Conservation (phyloP, 768 basidiomycete species). For the Pleurotus djamor region DNA sequence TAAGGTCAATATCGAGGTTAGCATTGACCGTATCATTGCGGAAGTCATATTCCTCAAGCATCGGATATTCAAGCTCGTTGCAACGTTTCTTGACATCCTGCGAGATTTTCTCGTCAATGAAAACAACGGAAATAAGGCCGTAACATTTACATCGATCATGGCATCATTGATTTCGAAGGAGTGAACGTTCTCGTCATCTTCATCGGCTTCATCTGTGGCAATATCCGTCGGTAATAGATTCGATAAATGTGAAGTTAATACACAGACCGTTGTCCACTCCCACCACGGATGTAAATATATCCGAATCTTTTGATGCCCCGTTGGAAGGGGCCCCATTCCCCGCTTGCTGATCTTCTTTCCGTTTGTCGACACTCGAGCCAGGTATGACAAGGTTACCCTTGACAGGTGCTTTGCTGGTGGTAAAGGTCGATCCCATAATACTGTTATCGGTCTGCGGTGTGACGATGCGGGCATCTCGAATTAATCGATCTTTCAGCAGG, state of each 20-base stretch:
- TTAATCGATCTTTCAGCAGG: constrained; percentile 82
- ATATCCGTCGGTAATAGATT: background rate
- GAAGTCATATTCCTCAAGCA: constrained; percentile 99
- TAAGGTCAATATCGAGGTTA: constrained; percentile 97
- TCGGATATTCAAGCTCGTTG: constrained; percentile 95
- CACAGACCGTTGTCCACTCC: constrained; percentile 83
- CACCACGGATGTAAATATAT: constrained; percentile 94
- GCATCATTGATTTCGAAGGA: constrained; percentile 94
- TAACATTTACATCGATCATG: constrained; percentile 78
- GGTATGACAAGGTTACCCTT: constrained; percentile 85
- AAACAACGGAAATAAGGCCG: background rate
- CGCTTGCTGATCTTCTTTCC: constrained; percentile 43
- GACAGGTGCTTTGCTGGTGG: constrained; percentile 78
- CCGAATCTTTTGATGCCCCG: constrained; percentile 50
- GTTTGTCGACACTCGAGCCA: constrained; percentile 79
- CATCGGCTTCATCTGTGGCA: constrained; percentile 85
- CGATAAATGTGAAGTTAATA: background rate
- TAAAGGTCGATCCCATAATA: constrained; percentile 74
- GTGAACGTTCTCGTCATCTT: constrained; percentile 97
- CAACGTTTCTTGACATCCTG: constrained; percentile 96
- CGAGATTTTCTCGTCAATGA: constrained; percentile 5
- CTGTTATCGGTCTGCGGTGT: constrained; percentile 69
- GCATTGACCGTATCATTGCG: constrained; percentile 95
- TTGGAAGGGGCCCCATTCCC: constrained; percentile 21
- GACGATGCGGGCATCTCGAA: constrained; percentile 80